Conservation (phyloP, 2,329 filamentous ascomycete genomes). For the Botrytis pseudocinerea region DNA sequence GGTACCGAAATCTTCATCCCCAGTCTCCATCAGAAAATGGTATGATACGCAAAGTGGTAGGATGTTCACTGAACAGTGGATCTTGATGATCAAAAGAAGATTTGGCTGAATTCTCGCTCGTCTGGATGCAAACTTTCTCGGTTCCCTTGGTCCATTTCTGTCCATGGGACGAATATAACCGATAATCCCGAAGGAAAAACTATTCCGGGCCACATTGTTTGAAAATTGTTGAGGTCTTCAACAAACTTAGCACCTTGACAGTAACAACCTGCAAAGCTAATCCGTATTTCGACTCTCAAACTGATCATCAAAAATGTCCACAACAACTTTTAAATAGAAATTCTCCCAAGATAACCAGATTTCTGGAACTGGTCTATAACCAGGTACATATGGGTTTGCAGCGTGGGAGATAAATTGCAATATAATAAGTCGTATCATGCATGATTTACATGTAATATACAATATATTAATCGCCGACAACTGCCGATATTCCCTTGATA, state of each 20-base stretch:
- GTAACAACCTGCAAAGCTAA: background rate
- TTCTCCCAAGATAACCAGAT: constrained; percentile 23
- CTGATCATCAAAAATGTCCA: background rate
- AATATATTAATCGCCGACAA: constrained; percentile 28
- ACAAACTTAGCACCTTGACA: background rate
- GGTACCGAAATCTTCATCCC: background rate
- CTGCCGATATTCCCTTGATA: constrained; percentile 18
- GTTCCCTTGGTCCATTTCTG: constrained; percentile 2
- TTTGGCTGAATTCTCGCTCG: constrained; percentile 15
- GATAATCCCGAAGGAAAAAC: constrained; percentile 7
- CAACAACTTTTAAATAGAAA: constrained; percentile 8
- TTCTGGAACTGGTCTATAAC: constrained; percentile 19
- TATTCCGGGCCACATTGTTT: constrained; percentile 1
- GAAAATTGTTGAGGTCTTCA: background rate
- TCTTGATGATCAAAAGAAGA: background rate
- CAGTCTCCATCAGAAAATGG: background rate
- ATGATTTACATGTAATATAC: constrained; percentile 19
- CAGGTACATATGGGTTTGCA: constrained; percentile 26
- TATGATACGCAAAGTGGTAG: background rate
- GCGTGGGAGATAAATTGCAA: constrained; percentile 24
- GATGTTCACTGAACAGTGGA: constrained; percentile 22
- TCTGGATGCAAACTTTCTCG: constrained; percentile 6
- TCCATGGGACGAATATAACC: constrained; percentile 19
- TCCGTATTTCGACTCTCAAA: background rate
- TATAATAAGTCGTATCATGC: constrained; percentile 25